These are phyloP conservation scores for Pyrenochaeta sp. DNA, from an alignment of 2,329 filamentous ascomycete species.

Conservation along the genomic window DNA sequence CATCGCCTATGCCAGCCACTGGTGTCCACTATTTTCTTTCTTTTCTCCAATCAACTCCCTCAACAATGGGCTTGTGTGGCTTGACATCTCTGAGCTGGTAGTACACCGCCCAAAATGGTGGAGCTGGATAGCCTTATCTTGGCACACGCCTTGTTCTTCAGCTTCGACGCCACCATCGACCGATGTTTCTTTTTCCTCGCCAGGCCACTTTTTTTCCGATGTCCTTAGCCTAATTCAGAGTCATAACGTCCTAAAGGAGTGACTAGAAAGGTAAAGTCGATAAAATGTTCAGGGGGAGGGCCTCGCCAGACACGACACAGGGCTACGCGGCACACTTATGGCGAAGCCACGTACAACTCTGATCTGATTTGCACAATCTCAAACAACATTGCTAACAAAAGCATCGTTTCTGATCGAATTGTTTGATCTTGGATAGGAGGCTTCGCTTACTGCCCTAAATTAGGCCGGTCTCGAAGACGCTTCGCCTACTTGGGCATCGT, in stretches of 20 bases:
- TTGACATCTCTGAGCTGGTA: background rate
- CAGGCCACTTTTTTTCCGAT: background rate
- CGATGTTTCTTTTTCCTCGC: background rate
- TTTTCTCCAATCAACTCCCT: background rate
- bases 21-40: background rate
- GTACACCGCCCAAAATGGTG: conserved; percentile 1
- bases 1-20: background rate
- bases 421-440: background rate
- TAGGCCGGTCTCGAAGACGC: background rate
- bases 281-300: background rate
- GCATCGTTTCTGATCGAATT: background rate
- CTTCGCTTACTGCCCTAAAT: background rate
- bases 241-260: background rate
- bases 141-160: conserved; percentile 1
- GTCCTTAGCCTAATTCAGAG: background rate
- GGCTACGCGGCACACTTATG: background rate
- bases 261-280: background rate
- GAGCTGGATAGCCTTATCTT: conserved; percentile 15
- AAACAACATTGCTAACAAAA: background rate
- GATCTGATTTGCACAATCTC: background rate
- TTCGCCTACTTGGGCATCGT: background rate
- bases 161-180: conserved; percentile 9
- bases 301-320: background rate
- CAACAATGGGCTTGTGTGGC: background rate
- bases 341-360: background rate